Evolutionary conservation across 2,329 filamentous ascomycete genomes (phyloP).

Genomic region (Fusarium sp.): DNA sequence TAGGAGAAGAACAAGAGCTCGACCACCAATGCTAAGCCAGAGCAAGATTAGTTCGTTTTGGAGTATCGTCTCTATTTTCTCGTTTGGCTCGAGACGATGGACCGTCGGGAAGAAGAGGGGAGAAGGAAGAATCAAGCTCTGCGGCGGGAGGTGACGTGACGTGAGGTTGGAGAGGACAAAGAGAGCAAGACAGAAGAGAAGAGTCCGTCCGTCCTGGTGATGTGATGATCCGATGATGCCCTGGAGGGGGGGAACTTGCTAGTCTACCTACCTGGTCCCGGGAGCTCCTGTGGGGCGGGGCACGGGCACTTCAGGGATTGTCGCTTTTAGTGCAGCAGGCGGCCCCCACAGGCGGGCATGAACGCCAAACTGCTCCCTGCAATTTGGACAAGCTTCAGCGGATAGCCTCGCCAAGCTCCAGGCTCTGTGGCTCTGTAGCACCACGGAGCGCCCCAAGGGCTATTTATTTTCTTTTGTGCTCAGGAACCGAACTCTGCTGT

Average conservation of each 20-base stretch:
- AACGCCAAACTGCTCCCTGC: constrained; percentile 32
- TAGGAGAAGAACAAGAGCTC: constrained; percentile 24
- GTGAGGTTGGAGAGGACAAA: constrained; percentile 23
- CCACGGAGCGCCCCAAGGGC: background rate
- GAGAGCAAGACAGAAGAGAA: constrained; percentile 1
- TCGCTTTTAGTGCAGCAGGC: constrained; percentile 15
- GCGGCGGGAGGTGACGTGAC: constrained; percentile 21
- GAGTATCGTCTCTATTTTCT: background rate
- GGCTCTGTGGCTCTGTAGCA: constrained; percentile 1
- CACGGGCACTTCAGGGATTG: background rate
- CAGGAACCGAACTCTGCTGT: constrained; percentile 40
- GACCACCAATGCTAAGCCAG: constrained; percentile 25
- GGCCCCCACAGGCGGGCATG: constrained; percentile 26
- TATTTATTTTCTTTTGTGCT: constrained; percentile 4
- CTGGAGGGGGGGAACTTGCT: constrained; percentile 37
- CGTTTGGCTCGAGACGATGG: background rate
- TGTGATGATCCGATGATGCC: constrained; percentile 46
- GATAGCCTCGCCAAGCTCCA: background rate
- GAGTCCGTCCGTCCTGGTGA: constrained; percentile 14
- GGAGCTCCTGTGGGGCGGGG: constrained; percentile 41
- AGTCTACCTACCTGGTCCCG: constrained; percentile 9
- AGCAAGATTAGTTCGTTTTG: constrained; percentile 2
- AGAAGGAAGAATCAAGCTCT: constrained; percentile 6
- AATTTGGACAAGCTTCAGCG: constrained; percentile 26
- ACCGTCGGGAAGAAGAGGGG: constrained; percentile 2